A percentile compares a stretch with the other conserved stretches of the same genome.
phyloP scores from a whole-genome alignment of 164 flowering plant species.

The Umbilicus rupestris region DNA sequence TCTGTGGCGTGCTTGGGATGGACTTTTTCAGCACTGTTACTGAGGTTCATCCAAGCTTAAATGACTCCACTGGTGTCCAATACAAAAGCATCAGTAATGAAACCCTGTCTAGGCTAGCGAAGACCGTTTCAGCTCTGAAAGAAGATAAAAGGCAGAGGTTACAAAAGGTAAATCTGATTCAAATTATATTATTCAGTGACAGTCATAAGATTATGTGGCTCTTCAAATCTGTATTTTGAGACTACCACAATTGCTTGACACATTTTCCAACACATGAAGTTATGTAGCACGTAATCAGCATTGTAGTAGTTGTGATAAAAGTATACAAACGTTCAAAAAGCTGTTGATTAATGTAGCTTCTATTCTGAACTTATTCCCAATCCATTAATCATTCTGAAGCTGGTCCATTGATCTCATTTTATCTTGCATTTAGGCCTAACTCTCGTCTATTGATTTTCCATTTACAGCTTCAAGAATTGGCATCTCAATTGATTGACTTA shows the following conservation, averaged over 20 bases:
- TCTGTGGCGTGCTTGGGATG: slow-evolving; percentile 87
- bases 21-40: slow-evolving; percentile 78
- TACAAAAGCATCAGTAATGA: slow-evolving; percentile 92
- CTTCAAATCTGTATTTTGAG: not conserved
- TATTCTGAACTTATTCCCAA: not conserved
- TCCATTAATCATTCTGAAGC: not conserved
- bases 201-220: not conserved
- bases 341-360: not conserved
- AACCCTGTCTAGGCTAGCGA: slow-evolving; percentile 64
- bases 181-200: not conserved
- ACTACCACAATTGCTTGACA: too few relatives aligned
- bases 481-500: slow-evolving; percentile 70
- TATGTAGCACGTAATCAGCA: not conserved
- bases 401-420: not conserved
- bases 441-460: not conserved
- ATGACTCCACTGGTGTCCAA: slow-evolving; percentile 71
- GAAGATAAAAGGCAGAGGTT: slow-evolving; percentile 84
- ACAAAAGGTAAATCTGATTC: slow-evolving; percentile 45
- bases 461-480: slow-evolving; percentile 91
- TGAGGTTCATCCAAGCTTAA: slow-evolving; percentile 88
- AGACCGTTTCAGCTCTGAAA: slow-evolving; percentile 60
- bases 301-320: not conserved
- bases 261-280: too few relatives aligned
- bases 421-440: not conserved
- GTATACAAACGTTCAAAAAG: not conserved